phyloP scores from a whole-genome alignment of 495 filamentous ascomycete species.

The Penicillium manginii region DNA sequence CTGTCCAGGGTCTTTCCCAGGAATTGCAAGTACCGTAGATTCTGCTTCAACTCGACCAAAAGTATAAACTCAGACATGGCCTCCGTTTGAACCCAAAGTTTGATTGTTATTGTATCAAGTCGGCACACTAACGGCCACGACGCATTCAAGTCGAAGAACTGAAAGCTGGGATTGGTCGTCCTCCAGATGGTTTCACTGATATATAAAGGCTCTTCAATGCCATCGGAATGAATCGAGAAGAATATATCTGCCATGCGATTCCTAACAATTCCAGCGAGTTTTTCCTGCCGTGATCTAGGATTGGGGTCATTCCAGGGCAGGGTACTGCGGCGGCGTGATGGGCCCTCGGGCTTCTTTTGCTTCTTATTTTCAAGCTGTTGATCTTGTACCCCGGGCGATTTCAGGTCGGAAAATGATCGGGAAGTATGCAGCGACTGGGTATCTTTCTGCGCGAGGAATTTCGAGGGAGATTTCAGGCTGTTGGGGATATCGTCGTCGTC shows the following conservation, averaged over 20 bases:
- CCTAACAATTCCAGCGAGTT: slow-evolving; percentile 71
- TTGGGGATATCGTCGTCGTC: slow-evolving; percentile 81
- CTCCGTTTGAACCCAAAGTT: slow-evolving; percentile 74
- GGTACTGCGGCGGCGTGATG: slow-evolving; percentile 66
- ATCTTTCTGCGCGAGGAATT: slow-evolving; percentile 65
- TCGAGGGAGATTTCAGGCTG: slow-evolving; percentile 68
- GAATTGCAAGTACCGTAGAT: slow-evolving; percentile 75
- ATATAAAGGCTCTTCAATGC: slow-evolving; percentile 74
- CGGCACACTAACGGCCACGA: slow-evolving; percentile 70
- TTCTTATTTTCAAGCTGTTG: slow-evolving; percentile 23
- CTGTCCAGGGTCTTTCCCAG: slow-evolving; percentile 76
- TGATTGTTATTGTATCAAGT: slow-evolving; percentile 64
- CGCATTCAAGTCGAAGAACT: slow-evolving; percentile 76
- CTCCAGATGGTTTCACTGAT: slow-evolving; percentile 81
- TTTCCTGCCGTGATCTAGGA: slow-evolving; percentile 71
- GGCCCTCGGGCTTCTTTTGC: slow-evolving; percentile 31
- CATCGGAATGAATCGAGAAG: slow-evolving; percentile 79
- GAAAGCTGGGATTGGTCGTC: slow-evolving; percentile 89
- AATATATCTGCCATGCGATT: slow-evolving; percentile 83
- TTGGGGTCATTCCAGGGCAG: slow-evolving; percentile 68
- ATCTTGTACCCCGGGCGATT: slow-evolving; percentile 36
- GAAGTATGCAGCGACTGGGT: slow-evolving; percentile 65
- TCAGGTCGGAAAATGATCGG: slow-evolving; percentile 72
- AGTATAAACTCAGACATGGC: slow-evolving; percentile 61
- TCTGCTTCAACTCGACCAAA: slow-evolving; percentile 72